phyloP scores from a whole-genome alignment of 2,329 filamentous ascomycete genomes.

The Teratosphaeria gauchensis region DNA sequence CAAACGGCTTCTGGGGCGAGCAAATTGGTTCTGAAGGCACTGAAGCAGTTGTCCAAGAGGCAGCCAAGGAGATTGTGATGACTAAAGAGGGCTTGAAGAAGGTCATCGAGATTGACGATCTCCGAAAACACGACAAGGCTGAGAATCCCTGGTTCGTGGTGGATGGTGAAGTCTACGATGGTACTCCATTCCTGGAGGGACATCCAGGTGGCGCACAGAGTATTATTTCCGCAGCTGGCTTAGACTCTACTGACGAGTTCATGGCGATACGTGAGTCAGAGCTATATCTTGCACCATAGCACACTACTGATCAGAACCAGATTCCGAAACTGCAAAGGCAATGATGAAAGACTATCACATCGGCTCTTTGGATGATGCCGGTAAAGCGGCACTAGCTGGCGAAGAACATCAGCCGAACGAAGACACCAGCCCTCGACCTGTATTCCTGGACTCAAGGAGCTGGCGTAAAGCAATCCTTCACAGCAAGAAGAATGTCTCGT shows the following conservation, averaged over 20 bases:
- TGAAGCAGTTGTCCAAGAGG: constrained; percentile 35
- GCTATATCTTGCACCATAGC: neutral
- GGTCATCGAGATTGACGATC: constrained; percentile 59
- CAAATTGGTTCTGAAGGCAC: constrained; percentile 45
- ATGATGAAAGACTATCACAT: constrained; percentile 87
- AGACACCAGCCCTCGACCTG: constrained; percentile 37
- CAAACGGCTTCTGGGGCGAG: constrained; percentile 80
- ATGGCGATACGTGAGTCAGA: constrained; percentile 69
- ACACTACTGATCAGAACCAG: constrained; percentile 35
- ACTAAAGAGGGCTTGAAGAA: constrained; percentile 56
- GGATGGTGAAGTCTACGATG: constrained; percentile 81
- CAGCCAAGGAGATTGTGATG: constrained; percentile 62
- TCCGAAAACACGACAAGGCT: constrained; percentile 57
- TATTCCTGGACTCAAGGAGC: constrained; percentile 60
- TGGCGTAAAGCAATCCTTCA: constrained; percentile 68
- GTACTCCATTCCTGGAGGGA: constrained; percentile 65
- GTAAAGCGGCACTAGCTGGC: constrained; percentile 43
- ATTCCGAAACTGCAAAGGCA: constrained; percentile 80
- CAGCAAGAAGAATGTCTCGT: constrained; percentile 60
- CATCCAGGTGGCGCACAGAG: constrained; percentile 83
- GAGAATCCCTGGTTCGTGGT: constrained; percentile 77
- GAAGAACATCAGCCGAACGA: constrained; percentile 32
- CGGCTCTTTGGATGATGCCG: constrained; percentile 58
- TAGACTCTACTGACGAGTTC: constrained; percentile 81
- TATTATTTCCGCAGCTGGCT: constrained; percentile 70